Base-by-base conservation (phyloP, 1,284 basidiomycete species). In the Coniophora puteana region DNA sequence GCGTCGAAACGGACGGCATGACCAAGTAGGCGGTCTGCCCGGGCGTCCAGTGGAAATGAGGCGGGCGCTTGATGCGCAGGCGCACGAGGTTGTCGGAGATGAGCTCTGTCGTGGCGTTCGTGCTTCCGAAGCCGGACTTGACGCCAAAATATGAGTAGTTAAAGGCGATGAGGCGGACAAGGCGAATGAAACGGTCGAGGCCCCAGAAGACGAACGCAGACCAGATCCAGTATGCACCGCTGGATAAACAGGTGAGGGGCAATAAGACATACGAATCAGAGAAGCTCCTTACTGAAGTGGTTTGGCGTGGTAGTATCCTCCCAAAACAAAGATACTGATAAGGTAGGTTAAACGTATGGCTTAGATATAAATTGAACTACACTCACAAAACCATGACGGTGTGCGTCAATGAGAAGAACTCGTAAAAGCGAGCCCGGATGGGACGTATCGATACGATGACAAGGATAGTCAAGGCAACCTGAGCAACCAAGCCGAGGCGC, bases 171-270 rank as follows among this genome's bases (percentile, higher is more conserved):
- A 80, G 54, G 22, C 77, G 71, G 7, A 67, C 38, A 8, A 69
- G 25, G 13, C 78, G 72, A 36, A 78, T 48, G 36, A 71, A 44
- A 22, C 79, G 71, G 53, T 83, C 81, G 30, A 80, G 52, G 2
- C 65, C 78, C 80, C 80, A 84, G 26, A 82, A 52, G 48, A 79
- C 58, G 61, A 80, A 66, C 2, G 71, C 64, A 6, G 78, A 75
- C 72, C 73, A 74, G 14, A 72, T 43, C 38, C 69, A 69, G 38
- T 59, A 55, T 40, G 58, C 59, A 24, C 50, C 49, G 4, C 61
- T 53, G 28, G 40, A 20, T 27, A 31, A 27, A n/a, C 10, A 27
- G 26, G 26, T 31, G 29, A 31, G 29, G 8, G 7, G 20, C n/a
- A n/a, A 8, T n/a, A 6, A 8, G 20, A 14, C n/a, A 8, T 8